A percentile compares a stretch with the other conserved stretches of the same genome.
Evolutionary conservation across 495 filamentous ascomycete genomes (phyloP).

Genomic region (Rusavskia elegans): DNA sequence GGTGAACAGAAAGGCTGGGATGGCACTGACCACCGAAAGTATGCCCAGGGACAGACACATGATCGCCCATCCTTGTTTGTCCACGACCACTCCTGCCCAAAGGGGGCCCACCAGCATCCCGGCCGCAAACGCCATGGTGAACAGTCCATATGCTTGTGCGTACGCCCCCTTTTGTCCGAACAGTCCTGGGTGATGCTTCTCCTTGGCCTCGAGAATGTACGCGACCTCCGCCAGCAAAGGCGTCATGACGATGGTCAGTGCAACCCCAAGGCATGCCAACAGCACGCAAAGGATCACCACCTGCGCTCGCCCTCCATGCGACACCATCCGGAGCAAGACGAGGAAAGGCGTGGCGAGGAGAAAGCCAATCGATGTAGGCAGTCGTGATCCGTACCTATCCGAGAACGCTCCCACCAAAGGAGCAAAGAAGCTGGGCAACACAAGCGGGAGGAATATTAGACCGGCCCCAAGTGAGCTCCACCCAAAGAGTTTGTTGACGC

Average conservation of each 20-base stretch:
- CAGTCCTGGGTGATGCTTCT: constrained; percentile 32
- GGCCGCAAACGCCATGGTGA: constrained; percentile 39
- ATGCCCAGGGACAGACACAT: constrained; percentile 25
- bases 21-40: constrained; percentile 1
- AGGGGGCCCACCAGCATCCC: constrained; percentile 47
- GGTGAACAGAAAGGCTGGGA: constrained; percentile 3
- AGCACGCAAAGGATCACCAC: constrained; percentile 56
- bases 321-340: constrained; percentile 53
- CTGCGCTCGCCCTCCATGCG: constrained; percentile 37
- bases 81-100: constrained; percentile 25
- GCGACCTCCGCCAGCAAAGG: constrained; percentile 55
- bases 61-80: constrained; percentile 22
- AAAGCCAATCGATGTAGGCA: constrained; percentile 45
- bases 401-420: constrained; percentile 42
- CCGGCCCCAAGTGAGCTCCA: constrained; percentile 48
- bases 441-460: constrained; percentile 46
- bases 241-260: constrained; percentile 39
- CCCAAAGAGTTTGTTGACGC: constrained; percentile 34
- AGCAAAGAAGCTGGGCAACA: constrained; percentile 39
- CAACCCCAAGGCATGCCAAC: constrained; percentile 45
- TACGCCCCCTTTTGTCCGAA: constrained; percentile 36
- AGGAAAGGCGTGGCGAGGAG: constrained; percentile 40
- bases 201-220: constrained; percentile 42
- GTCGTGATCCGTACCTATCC: constrained; percentile 45
- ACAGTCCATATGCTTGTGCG: constrained; percentile 37